These are phyloP conservation scores for Coemansia reversa DNA, from an alignment of 192 early-diverging fungal genomes.

Conservation along the genomic window DNA sequence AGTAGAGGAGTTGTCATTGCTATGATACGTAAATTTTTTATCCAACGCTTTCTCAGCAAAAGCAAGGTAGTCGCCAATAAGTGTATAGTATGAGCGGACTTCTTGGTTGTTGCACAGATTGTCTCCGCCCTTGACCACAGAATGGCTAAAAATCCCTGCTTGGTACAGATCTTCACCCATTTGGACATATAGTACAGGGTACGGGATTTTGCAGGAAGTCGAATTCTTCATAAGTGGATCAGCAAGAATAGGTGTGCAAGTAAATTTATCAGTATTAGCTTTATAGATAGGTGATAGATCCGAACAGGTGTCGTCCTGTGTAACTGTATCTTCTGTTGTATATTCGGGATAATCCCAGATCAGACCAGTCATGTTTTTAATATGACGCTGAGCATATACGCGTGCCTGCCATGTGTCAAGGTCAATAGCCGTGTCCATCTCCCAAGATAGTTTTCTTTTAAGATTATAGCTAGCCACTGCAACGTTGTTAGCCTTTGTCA, in stretches of 20 bases:
- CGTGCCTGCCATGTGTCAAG: background rate
- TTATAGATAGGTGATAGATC: no score
- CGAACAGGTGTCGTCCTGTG: no score
- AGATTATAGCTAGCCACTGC: slow-evolving; percentile 25
- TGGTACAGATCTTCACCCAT: background rate
- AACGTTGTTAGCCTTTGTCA: slow-evolving; percentile 34
- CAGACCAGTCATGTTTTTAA: no score
- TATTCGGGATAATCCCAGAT: no score
- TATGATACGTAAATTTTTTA: background rate
- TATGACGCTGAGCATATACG: background rate
- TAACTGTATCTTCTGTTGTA: no score
- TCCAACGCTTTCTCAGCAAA: slow-evolving; percentile 6
- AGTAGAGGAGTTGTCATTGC: no score
- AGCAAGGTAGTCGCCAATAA: slow-evolving; percentile 8
- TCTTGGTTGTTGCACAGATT: slow-evolving; percentile 2
- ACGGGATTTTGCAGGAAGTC: slow-evolving; percentile 22
- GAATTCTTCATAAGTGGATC: background rate
- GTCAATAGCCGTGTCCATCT: slow-evolving; percentile 10
- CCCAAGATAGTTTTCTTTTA: background rate
- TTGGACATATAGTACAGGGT: slow-evolving; percentile 12
- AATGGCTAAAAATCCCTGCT: slow-evolving; percentile 16
- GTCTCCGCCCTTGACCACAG: slow-evolving; percentile 3
- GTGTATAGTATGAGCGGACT: slow-evolving; percentile 22
- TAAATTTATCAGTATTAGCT: background rate
- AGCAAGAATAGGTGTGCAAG: background rate